A percentile compares a stretch with the other conserved stretches of the same genome.
These are phyloP conservation scores for Ceratopteris richardii DNA, from an alignment of 75 land plant genomes.

Conservation along the genomic window DNA sequence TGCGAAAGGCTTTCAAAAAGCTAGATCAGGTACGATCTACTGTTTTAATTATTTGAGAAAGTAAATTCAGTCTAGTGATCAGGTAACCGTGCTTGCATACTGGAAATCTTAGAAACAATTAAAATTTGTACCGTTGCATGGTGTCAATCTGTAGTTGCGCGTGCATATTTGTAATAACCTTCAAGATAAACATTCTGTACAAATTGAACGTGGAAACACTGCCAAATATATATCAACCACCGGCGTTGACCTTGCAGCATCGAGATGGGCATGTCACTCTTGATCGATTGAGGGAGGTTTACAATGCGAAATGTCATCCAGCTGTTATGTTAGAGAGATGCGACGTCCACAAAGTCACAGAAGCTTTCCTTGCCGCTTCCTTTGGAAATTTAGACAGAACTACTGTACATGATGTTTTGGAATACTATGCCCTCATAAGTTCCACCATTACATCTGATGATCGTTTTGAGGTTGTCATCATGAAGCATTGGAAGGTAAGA, in stretches of 20 bases:
- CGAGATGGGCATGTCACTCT: slow-evolving; percentile 9
- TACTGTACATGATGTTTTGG: slow-evolving; percentile 17
- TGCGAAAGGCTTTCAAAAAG: slow-evolving; percentile 6
- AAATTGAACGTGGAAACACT: too few relatives aligned
- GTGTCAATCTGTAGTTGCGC: too few relatives aligned
- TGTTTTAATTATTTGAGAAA: too few relatives aligned
- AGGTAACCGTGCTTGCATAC: too few relatives aligned
- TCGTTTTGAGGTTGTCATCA: slow-evolving; percentile 20
- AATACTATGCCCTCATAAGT: slow-evolving; percentile 21
- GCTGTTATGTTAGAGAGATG: slow-evolving; percentile 21
- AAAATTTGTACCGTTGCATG: too few relatives aligned
- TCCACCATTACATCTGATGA: slow-evolving; percentile 8
- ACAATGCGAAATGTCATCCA: slow-evolving; percentile 23
- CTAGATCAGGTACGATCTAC: slow-evolving; percentile 8
- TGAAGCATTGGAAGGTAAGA: slow-evolving; percentile 36
- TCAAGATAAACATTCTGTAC: too few relatives aligned
- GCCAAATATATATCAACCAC: not conserved
- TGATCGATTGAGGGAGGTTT: slow-evolving; percentile 11
- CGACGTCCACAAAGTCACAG: slow-evolving; percentile 14
- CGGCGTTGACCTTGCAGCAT: slow-evolving; percentile 4
- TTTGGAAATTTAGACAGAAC: slow-evolving; percentile 19
- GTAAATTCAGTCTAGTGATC: too few relatives aligned
- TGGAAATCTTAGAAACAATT: too few relatives aligned
- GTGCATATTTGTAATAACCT: too few relatives aligned
- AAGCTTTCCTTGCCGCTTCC: slow-evolving; percentile 9